Conservation (phyloP, 768 basidiomycete genomes). For the Amanita thiersii region DNA sequence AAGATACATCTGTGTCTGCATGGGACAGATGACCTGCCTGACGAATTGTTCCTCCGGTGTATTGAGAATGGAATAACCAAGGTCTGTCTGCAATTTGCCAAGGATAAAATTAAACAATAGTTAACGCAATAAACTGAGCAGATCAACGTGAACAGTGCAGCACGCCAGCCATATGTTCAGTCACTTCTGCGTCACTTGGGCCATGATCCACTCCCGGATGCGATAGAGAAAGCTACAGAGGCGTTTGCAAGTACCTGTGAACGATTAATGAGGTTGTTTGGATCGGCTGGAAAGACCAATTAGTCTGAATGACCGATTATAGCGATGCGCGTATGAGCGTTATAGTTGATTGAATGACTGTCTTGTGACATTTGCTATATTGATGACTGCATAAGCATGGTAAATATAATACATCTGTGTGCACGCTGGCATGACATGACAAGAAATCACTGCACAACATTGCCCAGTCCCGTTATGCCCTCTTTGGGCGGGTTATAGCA, state of each 20-base stretch:
- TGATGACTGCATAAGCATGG: too few relatives aligned
- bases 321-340: too few relatives aligned
- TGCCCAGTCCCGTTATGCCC: too few relatives aligned
- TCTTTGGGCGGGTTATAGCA: too few relatives aligned
- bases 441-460: too few relatives aligned
- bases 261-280: slow-evolving; percentile 31
- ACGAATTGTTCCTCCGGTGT: slow-evolving; percentile 34
- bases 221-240: slow-evolving; percentile 35
- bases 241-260: slow-evolving; percentile 31
- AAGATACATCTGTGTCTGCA: slow-evolving; percentile 32
- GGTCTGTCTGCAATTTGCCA: slow-evolving; percentile 14
- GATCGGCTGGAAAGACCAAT: slow-evolving; percentile 34
- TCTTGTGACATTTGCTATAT: too few relatives aligned
- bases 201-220: slow-evolving; percentile 34
- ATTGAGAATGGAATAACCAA: slow-evolving; percentile 40
- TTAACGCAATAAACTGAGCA: slow-evolving; percentile 6
- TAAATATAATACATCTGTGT: too few relatives aligned
- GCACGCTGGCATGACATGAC: too few relatives aligned
- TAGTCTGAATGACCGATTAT: too few relatives aligned
- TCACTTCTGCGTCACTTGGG: slow-evolving; percentile 22
- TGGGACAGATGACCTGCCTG: slow-evolving; percentile 37
- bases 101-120: not conserved
- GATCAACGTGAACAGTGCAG: slow-evolving; percentile 43
- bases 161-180: slow-evolving; percentile 33
- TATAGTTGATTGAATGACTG: too few relatives aligned